Percentiles rank a stretch among this genome's conserved stretches.
These are phyloP conservation scores for Monosporascus cannonballus DNA, from an alignment of 2,329 filamentous ascomycete genomes.

Conservation along the genomic window DNA sequence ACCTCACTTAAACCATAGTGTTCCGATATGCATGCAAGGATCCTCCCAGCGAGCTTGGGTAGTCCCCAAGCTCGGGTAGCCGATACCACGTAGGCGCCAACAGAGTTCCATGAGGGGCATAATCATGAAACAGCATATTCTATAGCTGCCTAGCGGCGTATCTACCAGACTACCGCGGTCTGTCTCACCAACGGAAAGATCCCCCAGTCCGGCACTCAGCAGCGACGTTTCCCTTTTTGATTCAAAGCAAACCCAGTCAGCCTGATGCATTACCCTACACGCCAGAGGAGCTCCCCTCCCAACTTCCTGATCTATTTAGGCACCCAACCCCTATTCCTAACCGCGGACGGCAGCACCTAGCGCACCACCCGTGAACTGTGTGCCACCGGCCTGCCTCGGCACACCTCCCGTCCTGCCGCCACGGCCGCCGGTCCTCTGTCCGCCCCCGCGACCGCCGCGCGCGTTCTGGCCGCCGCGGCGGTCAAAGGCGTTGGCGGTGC, in stretches of 20 bases:
- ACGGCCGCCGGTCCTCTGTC: conserved; percentile 43
- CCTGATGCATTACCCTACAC: conserved; percentile 17
- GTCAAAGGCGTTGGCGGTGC: conserved; percentile 92
- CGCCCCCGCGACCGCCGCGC: conserved; percentile 56
- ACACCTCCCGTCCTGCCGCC: conserved; percentile 47
- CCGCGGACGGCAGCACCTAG: conserved; percentile 63
- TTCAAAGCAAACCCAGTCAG: conserved; percentile 2
- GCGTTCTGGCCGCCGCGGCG: conserved; percentile 75
- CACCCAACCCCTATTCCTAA: conserved; percentile 28
- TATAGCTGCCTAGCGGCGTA: too few species aligned
- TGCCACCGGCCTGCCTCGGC: conserved; percentile 64
- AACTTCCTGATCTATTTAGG: conserved; percentile 4
- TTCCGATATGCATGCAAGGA: too few species aligned
- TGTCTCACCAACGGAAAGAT: background rate
- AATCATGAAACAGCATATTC: background rate
- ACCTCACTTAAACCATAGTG: too few species aligned
- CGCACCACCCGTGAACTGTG: conserved; percentile 76
- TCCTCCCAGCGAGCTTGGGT: too few species aligned
- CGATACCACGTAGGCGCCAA: too few species aligned
- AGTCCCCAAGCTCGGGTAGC: too few species aligned
- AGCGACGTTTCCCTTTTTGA: background rate
- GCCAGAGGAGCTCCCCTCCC: conserved; percentile 14
- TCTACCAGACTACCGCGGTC: background rate
- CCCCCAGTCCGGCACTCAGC: background rate
- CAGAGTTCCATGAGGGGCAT: too few species aligned